phyloP scores from a whole-genome alignment of 2,329 filamentous ascomycete species.

The Pseudogymnoascus sp. region DNA sequence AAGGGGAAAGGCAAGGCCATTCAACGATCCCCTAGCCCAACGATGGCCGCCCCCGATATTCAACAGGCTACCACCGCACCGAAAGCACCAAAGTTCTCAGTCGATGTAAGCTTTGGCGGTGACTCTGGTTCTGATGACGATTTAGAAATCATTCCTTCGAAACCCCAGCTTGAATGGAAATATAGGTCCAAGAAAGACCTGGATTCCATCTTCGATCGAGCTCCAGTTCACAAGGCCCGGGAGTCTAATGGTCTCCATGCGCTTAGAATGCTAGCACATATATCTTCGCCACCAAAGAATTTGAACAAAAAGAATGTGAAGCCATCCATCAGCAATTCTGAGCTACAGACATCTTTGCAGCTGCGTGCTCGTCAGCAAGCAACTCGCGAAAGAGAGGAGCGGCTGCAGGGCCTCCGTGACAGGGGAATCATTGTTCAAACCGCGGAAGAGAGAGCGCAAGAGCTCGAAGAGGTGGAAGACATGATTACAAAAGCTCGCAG shows the following conservation, averaged over 20 bases:
- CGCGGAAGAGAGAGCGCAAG: conserved; percentile 74
- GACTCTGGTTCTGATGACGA: conserved; percentile 50
- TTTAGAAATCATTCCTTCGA: conserved; percentile 48
- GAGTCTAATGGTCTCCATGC: conserved; percentile 57
- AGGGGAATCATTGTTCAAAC: conserved; percentile 78
- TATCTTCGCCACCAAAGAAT: conserved; percentile 54
- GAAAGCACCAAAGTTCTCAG: conserved; percentile 31
- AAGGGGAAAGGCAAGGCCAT: conserved; percentile 55
- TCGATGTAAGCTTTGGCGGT: conserved; percentile 30
- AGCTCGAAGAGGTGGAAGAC: conserved; percentile 78
- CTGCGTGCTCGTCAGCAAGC: conserved; percentile 74
- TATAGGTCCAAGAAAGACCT: conserved; percentile 38
- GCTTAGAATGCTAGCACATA: conserved; percentile 66
- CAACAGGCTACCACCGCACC: conserved; percentile 31
- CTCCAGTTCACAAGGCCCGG: conserved; percentile 54
- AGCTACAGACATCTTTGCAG: conserved; percentile 61
- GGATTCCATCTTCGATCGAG: conserved; percentile 60
- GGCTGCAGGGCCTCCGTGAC: conserved; percentile 65
- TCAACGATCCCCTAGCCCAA: not conserved
- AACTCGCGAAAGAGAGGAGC: conserved; percentile 65
- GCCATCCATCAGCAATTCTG: conserved; percentile 55
- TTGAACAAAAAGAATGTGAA: conserved; percentile 36
- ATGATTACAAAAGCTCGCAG: conserved; percentile 75
- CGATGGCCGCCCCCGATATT: conserved; percentile 10
- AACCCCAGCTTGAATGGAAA: not conserved